Base-by-base conservation (phyloP, 768 basidiomycete species). In the Podaxis sp. region DNA sequence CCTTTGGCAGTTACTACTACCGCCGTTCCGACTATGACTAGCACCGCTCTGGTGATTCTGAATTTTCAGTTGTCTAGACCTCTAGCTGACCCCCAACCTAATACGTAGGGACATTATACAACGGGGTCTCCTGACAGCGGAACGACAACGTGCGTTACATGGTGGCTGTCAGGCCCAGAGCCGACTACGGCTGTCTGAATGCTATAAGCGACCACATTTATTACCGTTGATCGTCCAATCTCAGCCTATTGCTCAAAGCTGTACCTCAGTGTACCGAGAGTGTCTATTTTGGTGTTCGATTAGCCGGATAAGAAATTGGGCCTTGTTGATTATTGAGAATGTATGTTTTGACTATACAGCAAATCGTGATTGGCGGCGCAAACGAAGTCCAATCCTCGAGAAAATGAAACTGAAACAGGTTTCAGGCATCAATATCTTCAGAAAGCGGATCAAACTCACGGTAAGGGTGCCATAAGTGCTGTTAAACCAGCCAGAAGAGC, bases 401-500 rank as follows among this genome's bases (percentile, higher is more conserved):
- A 73, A 70, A 12, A 73, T 62, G 41, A 73, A 71, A 11, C 69
- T 72, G 41, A 10, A 50, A 11, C 49, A 5, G 10, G 22, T 28
- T 22, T 50, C 12, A 24, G 12, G 3, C 4, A 28, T 6, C 26
- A 11, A 28, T 12, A 13, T 7, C 11, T 11, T 24, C 20, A 28
- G 20, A 12, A 50, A 15, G 26, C 12, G 49, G 12, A 17, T 24
- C 2, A 51, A 4, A 50, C 85, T 69, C 60, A 87, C 86, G 85
- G 85, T 48, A 86, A 68, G 0, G 90, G 90, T 1, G 83, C 81
- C 80, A 88, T 83, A 17, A 87, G 51, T 2, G 83, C 80, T 62
- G 82, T 80, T 11, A 91, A 69, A 0, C 89, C 88, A 1, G 85
- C 90, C 17, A 91, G 68, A n/a, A 91, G 77, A 13, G 87, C 89